Conservation (phyloP, 2,329 filamentous ascomycete genomes). For the Colletotrichum musae region DNA sequence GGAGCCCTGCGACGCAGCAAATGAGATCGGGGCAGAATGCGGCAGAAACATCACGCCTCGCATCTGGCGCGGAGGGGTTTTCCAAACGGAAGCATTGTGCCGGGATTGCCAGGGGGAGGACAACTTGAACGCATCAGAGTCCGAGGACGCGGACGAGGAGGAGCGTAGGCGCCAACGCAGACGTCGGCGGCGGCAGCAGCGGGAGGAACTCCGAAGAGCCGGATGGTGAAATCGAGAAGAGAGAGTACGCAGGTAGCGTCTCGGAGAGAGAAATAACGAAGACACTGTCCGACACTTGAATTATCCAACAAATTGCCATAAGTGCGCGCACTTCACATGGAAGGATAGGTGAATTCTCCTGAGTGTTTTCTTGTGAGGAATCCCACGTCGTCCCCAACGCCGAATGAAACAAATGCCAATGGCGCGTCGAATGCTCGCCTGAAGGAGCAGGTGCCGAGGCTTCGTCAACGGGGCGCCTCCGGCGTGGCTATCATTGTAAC, state of each 20-base stretch:
- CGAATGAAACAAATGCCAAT: neutral
- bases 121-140: neutral
- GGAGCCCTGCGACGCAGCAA: neutral
- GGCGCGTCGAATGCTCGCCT: neutral
- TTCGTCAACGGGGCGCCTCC: conserved; percentile 15
- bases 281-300: accelerated
- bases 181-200: too few relatives aligned
- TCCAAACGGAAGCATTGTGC: neutral
- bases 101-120: neutral
- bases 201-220: neutral
- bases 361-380: neutral
- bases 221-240: neutral
- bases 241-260: too few relatives aligned
- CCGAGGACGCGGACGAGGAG: neutral
- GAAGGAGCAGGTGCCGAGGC: neutral
- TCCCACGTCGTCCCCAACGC: neutral
- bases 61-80: neutral
- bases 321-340: too few relatives aligned
- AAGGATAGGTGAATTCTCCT: neutral
- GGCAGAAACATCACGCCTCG: neutral
- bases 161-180: conserved; percentile 5
- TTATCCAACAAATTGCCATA: too few relatives aligned
- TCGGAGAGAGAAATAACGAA: too few relatives aligned
- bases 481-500: conserved; percentile 2
- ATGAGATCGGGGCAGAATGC: neutral